These are phyloP conservation scores for Ceratocystis colombiana DNA, from an alignment of 2,329 filamentous ascomycete genomes.

Conservation along the genomic window DNA sequence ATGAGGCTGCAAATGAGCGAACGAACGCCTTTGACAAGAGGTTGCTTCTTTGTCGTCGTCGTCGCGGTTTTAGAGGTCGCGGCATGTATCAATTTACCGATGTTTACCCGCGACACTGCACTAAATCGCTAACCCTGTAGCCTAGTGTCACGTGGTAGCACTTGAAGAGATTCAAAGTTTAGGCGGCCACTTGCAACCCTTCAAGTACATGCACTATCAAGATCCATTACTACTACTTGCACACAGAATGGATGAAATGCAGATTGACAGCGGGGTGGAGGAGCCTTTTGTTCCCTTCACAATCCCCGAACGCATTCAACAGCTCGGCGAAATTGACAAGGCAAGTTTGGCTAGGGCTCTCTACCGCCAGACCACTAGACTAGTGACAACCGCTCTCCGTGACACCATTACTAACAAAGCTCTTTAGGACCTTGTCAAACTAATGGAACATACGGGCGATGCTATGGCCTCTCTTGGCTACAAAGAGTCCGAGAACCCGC, in stretches of 20 bases:
- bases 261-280: constrained; percentile 8
- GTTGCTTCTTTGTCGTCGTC: constrained; percentile 14
- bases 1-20: constrained; percentile 12
- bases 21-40: neutral
- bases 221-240: neutral
- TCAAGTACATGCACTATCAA: neutral
- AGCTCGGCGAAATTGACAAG: constrained; percentile 69
- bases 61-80: constrained; percentile 17
- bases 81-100: constrained; percentile 2
- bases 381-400: neutral
- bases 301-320: constrained; percentile 65
- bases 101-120: constrained; percentile 7
- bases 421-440: constrained; percentile 32
- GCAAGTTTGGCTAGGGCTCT: constrained; percentile 33
- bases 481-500: constrained; percentile 28
- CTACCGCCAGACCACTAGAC: neutral
- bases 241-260: constrained; percentile 19
- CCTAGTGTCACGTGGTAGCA: neutral
- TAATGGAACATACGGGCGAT: constrained; percentile 39
- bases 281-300: constrained; percentile 45
- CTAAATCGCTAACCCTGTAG: constrained; percentile 13
- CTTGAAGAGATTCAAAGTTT: too few species aligned
- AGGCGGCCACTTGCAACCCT: too few species aligned
- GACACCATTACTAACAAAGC: neutral
- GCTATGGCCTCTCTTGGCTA: constrained; percentile 40